phyloP scores from a whole-genome alignment of 2,329 filamentous ascomycete species.

The Xylariaceae sp. region DNA sequence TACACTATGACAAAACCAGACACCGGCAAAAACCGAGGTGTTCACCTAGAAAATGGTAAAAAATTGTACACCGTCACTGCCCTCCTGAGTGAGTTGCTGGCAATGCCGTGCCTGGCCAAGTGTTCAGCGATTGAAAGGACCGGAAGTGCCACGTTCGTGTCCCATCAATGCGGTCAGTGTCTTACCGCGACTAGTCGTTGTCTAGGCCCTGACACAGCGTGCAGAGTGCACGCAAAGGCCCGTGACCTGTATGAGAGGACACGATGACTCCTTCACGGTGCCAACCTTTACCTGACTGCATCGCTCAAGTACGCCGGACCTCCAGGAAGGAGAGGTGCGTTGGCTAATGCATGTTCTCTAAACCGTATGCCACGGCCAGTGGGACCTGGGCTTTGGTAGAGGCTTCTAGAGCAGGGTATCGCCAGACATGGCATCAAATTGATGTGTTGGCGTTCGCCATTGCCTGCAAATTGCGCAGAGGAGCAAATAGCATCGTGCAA shows the following conservation, averaged over 20 bases:
- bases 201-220: too few species aligned
- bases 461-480: conserved; percentile 18
- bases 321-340: conserved; percentile 18
- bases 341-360: conserved; percentile 24
- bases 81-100: not conserved
- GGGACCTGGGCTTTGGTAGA: conserved; percentile 9
- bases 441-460: conserved; percentile 25
- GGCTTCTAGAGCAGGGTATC: conserved; percentile 1
- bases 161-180: conserved; percentile 4
- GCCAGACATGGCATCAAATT: conserved; percentile 16
- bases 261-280: conserved; percentile 21
- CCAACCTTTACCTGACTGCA: not conserved
- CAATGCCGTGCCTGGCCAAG: conserved; percentile 5
- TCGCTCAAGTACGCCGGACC: not conserved
- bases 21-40: too few species aligned
- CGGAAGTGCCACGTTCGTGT: conserved; percentile 17
- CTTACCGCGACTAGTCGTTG: not conserved
- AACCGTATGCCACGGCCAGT: conserved; percentile 16
- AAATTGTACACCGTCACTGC: conserved; percentile 6
- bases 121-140: conserved; percentile 11
- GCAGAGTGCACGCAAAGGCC: not conserved
- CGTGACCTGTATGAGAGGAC: conserved; percentile 14
- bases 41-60: not conserved
- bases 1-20: too few species aligned
- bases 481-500: conserved; percentile 20